These are phyloP conservation scores for Bipolaris gigantea DNA, from an alignment of 2,329 filamentous ascomycete genomes.

Conservation along the genomic window DNA sequence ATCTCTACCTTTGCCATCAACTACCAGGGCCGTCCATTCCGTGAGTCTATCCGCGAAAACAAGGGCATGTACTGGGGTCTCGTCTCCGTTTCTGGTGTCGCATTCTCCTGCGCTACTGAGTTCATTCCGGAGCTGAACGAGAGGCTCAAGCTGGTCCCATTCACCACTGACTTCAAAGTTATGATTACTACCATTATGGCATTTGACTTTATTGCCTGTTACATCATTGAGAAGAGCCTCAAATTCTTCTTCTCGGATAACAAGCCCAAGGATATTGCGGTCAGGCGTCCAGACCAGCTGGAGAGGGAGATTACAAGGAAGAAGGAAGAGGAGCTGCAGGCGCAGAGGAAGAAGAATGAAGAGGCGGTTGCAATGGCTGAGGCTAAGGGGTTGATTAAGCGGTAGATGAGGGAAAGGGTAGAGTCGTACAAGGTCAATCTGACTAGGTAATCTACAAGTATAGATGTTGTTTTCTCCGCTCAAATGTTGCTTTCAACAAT, in stretches of 20 bases:
- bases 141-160: conserved; percentile 88
- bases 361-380: conserved; percentile 34
- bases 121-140: conserved; percentile 95
- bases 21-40: conserved; percentile 97
- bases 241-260: conserved; percentile 90
- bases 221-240: conserved; percentile 79
- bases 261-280: conserved; percentile 88
- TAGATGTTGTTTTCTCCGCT: conserved; percentile 3
- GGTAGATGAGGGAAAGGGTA: background rate
- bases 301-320: conserved; percentile 72
- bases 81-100: conserved; percentile 82
- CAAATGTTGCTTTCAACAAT: background rate
- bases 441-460: background rate
- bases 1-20: conserved; percentile 99
- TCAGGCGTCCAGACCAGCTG: conserved; percentile 82
- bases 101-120: conserved; percentile 92
- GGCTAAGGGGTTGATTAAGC: conserved; percentile 15
- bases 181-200: conserved; percentile 85
- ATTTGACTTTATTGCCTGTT: conserved; percentile 84
- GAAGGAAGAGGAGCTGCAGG: conserved; percentile 55
- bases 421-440: background rate
- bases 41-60: conserved; percentile 93
- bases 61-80: conserved; percentile 98
- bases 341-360: conserved; percentile 40
- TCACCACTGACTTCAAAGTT: conserved; percentile 82